phyloP scores from a whole-genome alignment of 2,329 filamentous ascomycete genomes.

The Phyllosticta citrichinensis region DNA sequence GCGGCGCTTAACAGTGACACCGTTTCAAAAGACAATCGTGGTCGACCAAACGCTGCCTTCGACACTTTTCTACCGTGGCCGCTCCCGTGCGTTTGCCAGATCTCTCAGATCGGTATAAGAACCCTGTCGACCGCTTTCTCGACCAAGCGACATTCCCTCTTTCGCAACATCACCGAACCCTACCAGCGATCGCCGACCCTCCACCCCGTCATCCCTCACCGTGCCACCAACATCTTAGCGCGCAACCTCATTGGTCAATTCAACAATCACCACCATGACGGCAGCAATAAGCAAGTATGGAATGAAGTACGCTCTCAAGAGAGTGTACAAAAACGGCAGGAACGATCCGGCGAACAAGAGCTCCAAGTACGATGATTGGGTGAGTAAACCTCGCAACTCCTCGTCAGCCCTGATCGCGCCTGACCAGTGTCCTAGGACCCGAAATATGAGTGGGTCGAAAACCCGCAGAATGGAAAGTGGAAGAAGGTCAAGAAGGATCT shows the following conservation, averaged over 20 bases:
- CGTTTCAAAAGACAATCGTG: background rate
- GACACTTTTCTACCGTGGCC: background rate
- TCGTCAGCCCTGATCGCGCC: no score
- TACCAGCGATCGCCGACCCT: background rate
- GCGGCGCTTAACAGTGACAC: background rate
- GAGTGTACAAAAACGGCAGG: no score
- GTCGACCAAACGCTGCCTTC: background rate
- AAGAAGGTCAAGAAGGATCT: constrained; percentile 81
- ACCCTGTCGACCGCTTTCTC: background rate
- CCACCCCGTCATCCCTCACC: background rate
- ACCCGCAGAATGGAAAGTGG: no score
- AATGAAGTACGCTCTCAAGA: no score
- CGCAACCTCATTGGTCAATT: background rate
- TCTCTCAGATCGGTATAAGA: background rate
- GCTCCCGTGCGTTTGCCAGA: background rate
- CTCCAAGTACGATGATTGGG: no score
- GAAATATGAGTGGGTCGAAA: no score
- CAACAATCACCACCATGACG: no score
- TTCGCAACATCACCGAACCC: background rate
- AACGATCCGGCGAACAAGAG: no score
- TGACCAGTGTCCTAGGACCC: no score
- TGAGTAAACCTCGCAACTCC: no score
- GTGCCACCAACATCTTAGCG: background rate
- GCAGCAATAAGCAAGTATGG: no score
- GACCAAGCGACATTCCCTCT: background rate